These are phyloP conservation scores for Naematelia encephala DNA, from an alignment of 768 basidiomycete genomes.

Conservation along the genomic window DNA sequence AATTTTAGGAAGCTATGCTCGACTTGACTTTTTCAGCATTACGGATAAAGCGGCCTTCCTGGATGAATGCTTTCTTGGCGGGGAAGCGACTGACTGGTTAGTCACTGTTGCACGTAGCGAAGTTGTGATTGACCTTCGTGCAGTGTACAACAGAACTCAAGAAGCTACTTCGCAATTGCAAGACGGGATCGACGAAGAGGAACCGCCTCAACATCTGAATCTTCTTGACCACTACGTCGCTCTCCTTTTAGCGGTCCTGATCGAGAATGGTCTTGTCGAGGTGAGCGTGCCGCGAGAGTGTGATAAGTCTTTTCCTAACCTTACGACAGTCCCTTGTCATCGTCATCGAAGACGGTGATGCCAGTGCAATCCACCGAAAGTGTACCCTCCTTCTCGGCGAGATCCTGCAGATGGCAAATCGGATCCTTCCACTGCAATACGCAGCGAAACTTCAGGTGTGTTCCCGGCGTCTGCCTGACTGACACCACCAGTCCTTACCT, in stretches of 20 bases:
- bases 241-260: conserved; percentile 74
- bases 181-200: conserved; percentile 23
- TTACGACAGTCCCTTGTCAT: conserved; percentile 68
- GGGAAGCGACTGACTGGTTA: conserved; percentile 81
- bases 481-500: conserved; percentile 64
- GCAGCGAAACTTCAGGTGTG: conserved; percentile 81
- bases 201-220: conserved; percentile 61
- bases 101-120: conserved; percentile 33
- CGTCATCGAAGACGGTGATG: conserved; percentile 73
- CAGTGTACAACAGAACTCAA: conserved; percentile 43
- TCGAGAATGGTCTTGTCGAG: conserved; percentile 82
- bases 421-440: conserved; percentile 72
- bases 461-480: neutral
- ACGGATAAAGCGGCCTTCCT: conserved; percentile 85
- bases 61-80: conserved; percentile 88
- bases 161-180: conserved; percentile 21
- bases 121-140: neutral
- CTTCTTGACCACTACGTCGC: conserved; percentile 91
- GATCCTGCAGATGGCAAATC: conserved; percentile 79
- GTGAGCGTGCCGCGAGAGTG: conserved; percentile 53
- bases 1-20: conserved; percentile 74
- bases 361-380: conserved; percentile 62
- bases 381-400: conserved; percentile 89
- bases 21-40: conserved; percentile 92
- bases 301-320: neutral